These are phyloP conservation scores for Silene vulgaris DNA, from an alignment of 179 eudicot genomes.

Conservation along the genomic window DNA sequence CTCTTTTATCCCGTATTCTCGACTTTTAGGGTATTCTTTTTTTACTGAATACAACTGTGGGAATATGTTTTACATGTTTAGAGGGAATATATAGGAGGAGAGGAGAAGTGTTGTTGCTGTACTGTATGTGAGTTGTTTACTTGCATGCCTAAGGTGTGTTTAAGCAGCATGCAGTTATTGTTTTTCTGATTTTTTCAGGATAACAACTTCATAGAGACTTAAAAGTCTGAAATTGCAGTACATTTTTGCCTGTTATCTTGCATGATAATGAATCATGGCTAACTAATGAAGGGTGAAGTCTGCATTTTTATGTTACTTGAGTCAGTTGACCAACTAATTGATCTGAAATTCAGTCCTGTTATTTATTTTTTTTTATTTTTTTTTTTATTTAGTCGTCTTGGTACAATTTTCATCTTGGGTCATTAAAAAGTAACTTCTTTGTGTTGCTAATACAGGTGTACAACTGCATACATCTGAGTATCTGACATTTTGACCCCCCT, in stretches of 20 bases:
- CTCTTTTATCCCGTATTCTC: neutral
- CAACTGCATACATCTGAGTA: too few species aligned
- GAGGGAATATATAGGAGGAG: conserved; percentile 15
- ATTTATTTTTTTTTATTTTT: too few species aligned
- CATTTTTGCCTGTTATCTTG: neutral
- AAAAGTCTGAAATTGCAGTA: neutral
- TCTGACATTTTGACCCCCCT: too few species aligned
- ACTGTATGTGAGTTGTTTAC: conserved; percentile 13
- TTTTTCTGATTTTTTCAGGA: neutral
- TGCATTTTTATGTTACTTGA: neutral
- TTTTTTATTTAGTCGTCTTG: too few species aligned
- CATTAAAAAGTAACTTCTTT: too few species aligned
- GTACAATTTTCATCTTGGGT: too few species aligned
- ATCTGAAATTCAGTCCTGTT: neutral
- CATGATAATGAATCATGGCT: conserved; percentile 11
- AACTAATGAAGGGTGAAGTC: conserved; percentile 11
- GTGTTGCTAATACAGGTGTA: too few species aligned
- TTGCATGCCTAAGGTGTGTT: conserved; percentile 28
- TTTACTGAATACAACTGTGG: neutral
- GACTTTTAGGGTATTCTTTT: neutral
- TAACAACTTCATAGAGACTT: neutral
- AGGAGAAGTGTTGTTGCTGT: neutral
- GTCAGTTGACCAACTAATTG: neutral
- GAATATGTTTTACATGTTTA: conserved; percentile 3
- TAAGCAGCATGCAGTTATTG: conserved; percentile 26